Evolutionary conservation across 1,284 basidiomycete species (phyloP), one percentile per base, ranked within the genome.

Genomic region (Fomes fomentarius): DNA sequence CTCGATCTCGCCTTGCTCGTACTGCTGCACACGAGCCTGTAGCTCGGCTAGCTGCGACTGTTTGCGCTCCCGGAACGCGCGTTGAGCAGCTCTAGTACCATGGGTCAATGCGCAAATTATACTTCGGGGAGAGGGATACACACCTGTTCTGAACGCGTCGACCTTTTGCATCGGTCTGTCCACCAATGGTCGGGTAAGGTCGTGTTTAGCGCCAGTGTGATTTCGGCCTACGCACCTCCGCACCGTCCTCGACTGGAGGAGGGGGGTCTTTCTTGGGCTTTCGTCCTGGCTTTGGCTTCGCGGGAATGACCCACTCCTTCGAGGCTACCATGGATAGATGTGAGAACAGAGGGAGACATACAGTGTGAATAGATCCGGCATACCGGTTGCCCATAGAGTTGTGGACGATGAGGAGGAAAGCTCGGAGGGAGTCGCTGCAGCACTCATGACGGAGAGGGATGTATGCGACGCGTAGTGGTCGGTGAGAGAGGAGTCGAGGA

Each of bases 1-100:
- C 70, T 94, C 91, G 43, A 94, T 88, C 69, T 95, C 93, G 35
- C 93, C 92, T 63, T 93, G 90, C 70, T 96, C 93, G 65, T 94
- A 95, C 35, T 85, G 84, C 60, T 91, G 85, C 46, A 96, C 78
- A 41, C 93, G 88, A 56, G 92, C 90, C 73, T 96, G 93, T 30
- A 96, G 82, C 49, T 94, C 93, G n/a, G 87, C 84, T 38, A 96
- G 86, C 66, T 95, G 94, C 22, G 90, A 89, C 67, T 95, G 93
- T 69, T 93, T 93, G 55, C 94, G 85, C 65, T 95, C 94, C 34
- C 94, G 83, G 71, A 96, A 95, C 4, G 94, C 93, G 40, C 94
- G 86, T 69, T 96, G 94, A 4, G 93, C 93, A 35, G 91, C 91
- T 59, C 94, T 96, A 59, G 62, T 9, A 53, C 44, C 17, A 24